Conservation (phyloP, 805 yeast species). For the Priceomyces melissophilus region DNA sequence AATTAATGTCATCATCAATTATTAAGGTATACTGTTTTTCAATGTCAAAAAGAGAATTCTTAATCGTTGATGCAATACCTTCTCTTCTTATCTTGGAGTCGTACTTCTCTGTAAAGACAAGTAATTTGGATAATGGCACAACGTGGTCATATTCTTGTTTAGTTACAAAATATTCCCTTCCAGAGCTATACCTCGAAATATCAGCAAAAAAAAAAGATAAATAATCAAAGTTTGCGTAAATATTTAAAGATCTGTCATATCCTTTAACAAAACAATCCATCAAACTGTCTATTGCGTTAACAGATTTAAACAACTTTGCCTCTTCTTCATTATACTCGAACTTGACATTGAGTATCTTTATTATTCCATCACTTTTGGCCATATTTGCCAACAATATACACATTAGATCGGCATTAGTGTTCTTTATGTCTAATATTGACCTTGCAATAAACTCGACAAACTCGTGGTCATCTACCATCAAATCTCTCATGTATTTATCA, state of each 20-base stretch:
- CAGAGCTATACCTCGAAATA: constrained; percentile 67
- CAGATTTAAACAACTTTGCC: constrained; percentile 50
- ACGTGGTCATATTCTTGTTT: constrained; percentile 71
- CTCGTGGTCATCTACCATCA: constrained; percentile 61
- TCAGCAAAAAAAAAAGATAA: constrained; percentile 88
- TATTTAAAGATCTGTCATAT: constrained; percentile 64
- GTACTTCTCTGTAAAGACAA: constrained; percentile 79
- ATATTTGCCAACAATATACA: constrained; percentile 82
- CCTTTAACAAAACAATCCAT: constrained; percentile 91
- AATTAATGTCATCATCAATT: constrained; percentile 59
- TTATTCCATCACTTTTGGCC: constrained; percentile 70
- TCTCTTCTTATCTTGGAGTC: constrained; percentile 79
- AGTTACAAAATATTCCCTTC: constrained; percentile 75
- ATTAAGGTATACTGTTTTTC: constrained; percentile 60
- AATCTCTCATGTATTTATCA: constrained; percentile 56
- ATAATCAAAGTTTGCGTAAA: constrained; percentile 74
- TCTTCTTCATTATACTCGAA: constrained; percentile 35
- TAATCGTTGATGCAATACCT: constrained; percentile 90
- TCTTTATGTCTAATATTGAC: constrained; percentile 51
- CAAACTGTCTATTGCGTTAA: constrained; percentile 66
- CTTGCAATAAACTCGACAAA: constrained; percentile 49
- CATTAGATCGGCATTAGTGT: constrained; percentile 73
- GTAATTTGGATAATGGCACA: constrained; percentile 75
- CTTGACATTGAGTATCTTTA: constrained; percentile 44
- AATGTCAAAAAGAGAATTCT: constrained; percentile 81